Evolutionary conservation across 805 yeast genomes (phyloP).

Genomic region (Limtongia smithiae): DNA sequence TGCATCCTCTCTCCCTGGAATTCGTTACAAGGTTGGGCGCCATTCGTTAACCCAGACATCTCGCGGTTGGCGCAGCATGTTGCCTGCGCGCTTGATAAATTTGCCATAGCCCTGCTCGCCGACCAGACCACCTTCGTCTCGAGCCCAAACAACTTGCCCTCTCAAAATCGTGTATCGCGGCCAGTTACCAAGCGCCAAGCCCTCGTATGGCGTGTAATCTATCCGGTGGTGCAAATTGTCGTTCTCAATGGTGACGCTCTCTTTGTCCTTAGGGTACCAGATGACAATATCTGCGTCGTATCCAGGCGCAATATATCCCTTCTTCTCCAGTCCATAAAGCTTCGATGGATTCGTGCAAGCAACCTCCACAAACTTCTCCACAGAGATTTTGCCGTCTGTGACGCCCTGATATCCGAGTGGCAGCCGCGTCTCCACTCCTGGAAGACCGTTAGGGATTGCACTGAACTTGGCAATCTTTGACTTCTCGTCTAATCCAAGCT

Average conservation of each 20-base stretch:
- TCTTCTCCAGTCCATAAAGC: slow-evolving; percentile 44
- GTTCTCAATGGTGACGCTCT: slow-evolving; percentile 38
- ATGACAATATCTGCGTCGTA: slow-evolving; percentile 49
- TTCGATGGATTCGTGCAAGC: slow-evolving; percentile 48
- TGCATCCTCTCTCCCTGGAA: too few relatives aligned
- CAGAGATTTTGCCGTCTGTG: slow-evolving; percentile 41
- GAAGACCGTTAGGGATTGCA: slow-evolving; percentile 48
- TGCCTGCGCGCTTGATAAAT: slow-evolving; percentile 24
- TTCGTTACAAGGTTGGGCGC: too few relatives aligned
- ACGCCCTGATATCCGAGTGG: slow-evolving; percentile 47
- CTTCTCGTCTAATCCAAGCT: slow-evolving; percentile 38
- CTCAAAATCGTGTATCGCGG: slow-evolving; percentile 46
- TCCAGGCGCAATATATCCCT: slow-evolving; percentile 47
- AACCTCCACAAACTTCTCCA: slow-evolving; percentile 46
- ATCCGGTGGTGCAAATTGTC: slow-evolving; percentile 28
- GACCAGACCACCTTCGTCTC: slow-evolving; percentile 24
- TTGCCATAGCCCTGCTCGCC: slow-evolving; percentile 28
- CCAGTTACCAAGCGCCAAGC: slow-evolving; percentile 45
- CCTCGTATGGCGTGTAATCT: slow-evolving; percentile 37
- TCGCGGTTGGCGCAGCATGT: slow-evolving; percentile 17
- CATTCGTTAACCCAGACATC: slow-evolving; percentile 24
- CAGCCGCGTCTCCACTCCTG: slow-evolving; percentile 49
- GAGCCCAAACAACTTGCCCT: slow-evolving; percentile 27
- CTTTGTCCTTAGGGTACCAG: slow-evolving; percentile 45
- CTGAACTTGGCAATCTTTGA: slow-evolving; percentile 43